These are phyloP conservation scores for Clavispora phyllophila DNA, from an alignment of 805 yeast genomes.

Conservation along the genomic window DNA sequence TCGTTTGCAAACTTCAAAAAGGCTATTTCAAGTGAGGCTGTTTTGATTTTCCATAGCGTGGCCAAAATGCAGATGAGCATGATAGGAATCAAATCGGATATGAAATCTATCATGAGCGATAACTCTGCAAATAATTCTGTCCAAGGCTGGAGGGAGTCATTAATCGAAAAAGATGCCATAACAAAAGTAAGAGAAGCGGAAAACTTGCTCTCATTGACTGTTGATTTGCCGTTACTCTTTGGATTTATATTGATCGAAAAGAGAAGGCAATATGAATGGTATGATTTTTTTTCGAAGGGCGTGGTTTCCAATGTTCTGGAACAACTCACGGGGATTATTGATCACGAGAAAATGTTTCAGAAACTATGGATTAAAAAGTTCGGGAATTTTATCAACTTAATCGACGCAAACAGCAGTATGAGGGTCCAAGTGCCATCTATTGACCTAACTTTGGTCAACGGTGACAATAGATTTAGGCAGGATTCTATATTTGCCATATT, in stretches of 20 bases:
- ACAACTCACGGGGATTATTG: slow-evolving; percentile 50
- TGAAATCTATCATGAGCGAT: slow-evolving; percentile 15
- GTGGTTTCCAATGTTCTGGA: slow-evolving; percentile 45
- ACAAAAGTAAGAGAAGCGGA: slow-evolving; percentile 26
- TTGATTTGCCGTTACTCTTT: slow-evolving; percentile 66
- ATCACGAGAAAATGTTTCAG: slow-evolving; percentile 52
- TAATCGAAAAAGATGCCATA: not conserved
- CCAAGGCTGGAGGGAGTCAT: not conserved
- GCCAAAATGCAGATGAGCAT: slow-evolving; percentile 35
- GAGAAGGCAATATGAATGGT: slow-evolving; percentile 57
- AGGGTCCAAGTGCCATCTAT: slow-evolving; percentile 20
- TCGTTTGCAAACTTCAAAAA: not conserved
- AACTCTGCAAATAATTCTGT: not conserved
- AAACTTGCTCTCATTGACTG: slow-evolving; percentile 39
- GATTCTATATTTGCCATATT: slow-evolving; percentile 27
- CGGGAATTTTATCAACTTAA: slow-evolving; percentile 33
- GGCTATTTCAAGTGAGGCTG: slow-evolving; percentile 11
- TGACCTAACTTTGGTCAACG: slow-evolving; percentile 14
- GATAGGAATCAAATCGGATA: slow-evolving; percentile 28
- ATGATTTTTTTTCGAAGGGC: slow-evolving; percentile 37
- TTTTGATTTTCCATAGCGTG: slow-evolving; percentile 24
- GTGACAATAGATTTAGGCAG: not conserved
- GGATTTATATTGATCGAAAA: slow-evolving; percentile 65
- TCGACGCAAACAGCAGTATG: slow-evolving; percentile 12
- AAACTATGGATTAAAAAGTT: slow-evolving; percentile 62